Evolutionary conservation across 306 rosid species (phyloP).

Genomic region (Quercus aquifolioides): DNA sequence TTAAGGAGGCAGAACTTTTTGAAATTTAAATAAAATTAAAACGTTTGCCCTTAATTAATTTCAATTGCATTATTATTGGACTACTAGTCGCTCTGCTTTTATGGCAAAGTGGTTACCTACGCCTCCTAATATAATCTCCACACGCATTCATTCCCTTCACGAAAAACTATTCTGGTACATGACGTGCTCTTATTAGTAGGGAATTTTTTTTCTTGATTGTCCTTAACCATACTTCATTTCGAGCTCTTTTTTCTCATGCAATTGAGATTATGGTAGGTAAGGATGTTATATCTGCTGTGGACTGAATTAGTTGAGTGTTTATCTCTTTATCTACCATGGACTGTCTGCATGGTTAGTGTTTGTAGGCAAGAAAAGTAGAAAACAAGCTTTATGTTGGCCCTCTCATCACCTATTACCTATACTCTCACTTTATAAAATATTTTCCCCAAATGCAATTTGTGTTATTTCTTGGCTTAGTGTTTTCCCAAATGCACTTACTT

Average conservation of each 20-base stretch:
- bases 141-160: conserved; percentile 53
- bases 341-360: background rate
- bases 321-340: conserved; percentile 39
- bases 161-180: conserved; percentile 36
- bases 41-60: no score
- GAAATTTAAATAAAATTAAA: no score
- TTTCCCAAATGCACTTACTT: background rate
- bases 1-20: no score
- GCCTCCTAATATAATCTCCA: conserved; percentile 16
- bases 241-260: background rate
- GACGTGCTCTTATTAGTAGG: conserved; percentile 11
- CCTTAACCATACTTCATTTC: no score
- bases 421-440: background rate
- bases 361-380: background rate
- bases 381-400: background rate
- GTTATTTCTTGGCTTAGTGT: background rate
- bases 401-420: background rate
- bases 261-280: conserved; percentile 37
- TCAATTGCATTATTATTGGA: no score
- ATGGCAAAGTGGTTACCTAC: conserved; percentile 26
- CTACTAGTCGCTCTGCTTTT: background rate
- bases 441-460: no score
- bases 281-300: conserved; percentile 55
- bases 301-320: conserved; percentile 13
- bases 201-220: background rate